phyloP scores from a whole-genome alignment of 257 asterid genomes.

The Schizonepeta tenuifolia region DNA sequence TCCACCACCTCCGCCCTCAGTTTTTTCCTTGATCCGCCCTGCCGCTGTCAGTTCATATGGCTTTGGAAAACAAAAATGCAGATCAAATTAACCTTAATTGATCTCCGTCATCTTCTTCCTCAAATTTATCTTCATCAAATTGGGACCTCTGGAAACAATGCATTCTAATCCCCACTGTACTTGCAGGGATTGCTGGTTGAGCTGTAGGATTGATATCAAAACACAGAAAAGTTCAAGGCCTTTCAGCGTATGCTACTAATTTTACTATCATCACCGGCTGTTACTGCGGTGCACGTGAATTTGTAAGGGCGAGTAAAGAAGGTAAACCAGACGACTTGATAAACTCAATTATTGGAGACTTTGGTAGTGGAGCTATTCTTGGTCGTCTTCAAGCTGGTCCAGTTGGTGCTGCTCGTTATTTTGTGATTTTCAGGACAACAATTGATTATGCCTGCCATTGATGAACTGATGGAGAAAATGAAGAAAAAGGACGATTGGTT shows the following conservation, averaged over 20 bases:
- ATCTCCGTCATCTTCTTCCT: conserved; percentile 50
- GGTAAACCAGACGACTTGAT: conserved; percentile 85
- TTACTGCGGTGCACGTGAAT: conserved; percentile 97
- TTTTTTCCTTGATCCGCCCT: background rate
- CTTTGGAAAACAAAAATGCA: conserved; percentile 35
- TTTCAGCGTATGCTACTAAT: conserved; percentile 77
- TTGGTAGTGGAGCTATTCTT: conserved; percentile 85
- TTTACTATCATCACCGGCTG: conserved; percentile 83
- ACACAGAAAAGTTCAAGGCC: conserved; percentile 70
- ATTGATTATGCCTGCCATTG: conserved; percentile 68
- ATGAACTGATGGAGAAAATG: conserved; percentile 44
- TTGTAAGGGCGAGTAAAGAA: conserved; percentile 71
- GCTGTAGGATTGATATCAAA: conserved; percentile 75
- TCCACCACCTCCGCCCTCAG: background rate
- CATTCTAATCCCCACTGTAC: conserved; percentile 69
- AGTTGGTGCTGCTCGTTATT: conserved; percentile 77
- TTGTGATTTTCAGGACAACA: conserved; percentile 75
- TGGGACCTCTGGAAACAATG: conserved; percentile 61
- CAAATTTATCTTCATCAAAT: conserved; percentile 34
- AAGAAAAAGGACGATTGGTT: conserved; percentile 58
- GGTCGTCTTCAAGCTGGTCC: conserved; percentile 98
- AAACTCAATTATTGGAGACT: conserved; percentile 86
- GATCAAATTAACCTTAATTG: conserved; percentile 29
- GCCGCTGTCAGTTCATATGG: conserved; percentile 31
- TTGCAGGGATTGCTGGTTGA: conserved; percentile 90